Percentiles rank a stretch among this genome's conserved stretches.
Evolutionary conservation across 148 eudicot genomes (phyloP).

Genomic region (Spergularia bocconei): DNA sequence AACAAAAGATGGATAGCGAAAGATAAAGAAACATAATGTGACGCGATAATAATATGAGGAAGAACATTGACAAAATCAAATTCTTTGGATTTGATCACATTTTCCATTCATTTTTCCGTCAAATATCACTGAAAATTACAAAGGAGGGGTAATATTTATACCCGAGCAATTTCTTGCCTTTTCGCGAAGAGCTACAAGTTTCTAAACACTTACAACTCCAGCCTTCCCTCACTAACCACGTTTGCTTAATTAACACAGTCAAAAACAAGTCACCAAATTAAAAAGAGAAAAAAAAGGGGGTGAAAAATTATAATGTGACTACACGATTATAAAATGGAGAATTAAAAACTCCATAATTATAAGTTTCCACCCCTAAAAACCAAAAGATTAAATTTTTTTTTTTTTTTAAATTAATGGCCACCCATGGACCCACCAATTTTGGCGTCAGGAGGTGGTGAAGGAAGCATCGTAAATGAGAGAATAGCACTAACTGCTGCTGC

Average conservation of each 20-base stretch:
- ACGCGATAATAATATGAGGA: no score
- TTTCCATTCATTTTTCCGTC: slow-evolving; percentile 1
- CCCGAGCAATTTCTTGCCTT: slow-evolving; percentile 23
- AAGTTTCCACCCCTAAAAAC: background rate
- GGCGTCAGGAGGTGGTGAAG: slow-evolving; percentile 46
- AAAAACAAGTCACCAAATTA: background rate
- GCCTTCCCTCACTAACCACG: slow-evolving; percentile 18
- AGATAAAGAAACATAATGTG: no score
- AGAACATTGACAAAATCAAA: background rate
- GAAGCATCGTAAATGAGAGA: slow-evolving; percentile 43
- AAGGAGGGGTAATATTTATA: slow-evolving; percentile 30
- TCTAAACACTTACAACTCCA: slow-evolving; percentile 9
- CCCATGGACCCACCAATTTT: slow-evolving; percentile 36
- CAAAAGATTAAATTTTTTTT: background rate
- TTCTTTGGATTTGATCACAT: background rate
- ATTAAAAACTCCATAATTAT: slow-evolving; percentile 24
- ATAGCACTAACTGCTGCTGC: slow-evolving; percentile 47
- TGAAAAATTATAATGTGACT: background rate
- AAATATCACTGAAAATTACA: slow-evolving; percentile 31
- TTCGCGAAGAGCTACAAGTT: slow-evolving; percentile 13
- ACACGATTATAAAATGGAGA: slow-evolving; percentile 20
- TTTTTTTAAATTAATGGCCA: slow-evolving; percentile 9
- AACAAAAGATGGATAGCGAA: no score
- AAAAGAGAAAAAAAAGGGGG: background rate
- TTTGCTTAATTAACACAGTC: slow-evolving; percentile 10